phyloP scores from a whole-genome alignment of 345 rosid species.

The Dipteronia sinensis region DNA sequence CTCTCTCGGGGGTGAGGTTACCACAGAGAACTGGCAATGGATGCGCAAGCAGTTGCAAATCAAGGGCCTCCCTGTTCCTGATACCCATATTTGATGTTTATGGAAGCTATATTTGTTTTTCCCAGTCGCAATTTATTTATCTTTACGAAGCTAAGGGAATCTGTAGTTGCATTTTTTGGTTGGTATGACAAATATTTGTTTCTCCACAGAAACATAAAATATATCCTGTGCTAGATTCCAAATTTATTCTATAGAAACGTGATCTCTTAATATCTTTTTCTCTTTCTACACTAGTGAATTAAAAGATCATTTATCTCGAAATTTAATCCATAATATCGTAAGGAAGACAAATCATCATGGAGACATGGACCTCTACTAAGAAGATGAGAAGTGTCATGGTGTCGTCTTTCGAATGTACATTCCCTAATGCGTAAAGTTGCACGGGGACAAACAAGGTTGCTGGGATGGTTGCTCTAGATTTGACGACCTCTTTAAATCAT shows the following conservation, averaged over 20 bases:
- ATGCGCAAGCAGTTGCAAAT: conserved; percentile 84
- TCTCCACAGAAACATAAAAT: conserved; percentile 1
- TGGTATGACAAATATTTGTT: conserved; percentile 5
- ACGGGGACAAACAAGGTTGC: too few species aligned
- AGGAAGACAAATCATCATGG: too few species aligned
- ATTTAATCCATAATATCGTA: neutral
- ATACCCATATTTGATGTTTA: conserved; percentile 32
- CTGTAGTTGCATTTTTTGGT: conserved; percentile 36
- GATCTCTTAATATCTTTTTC: too few species aligned
- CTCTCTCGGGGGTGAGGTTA: conserved; percentile 89
- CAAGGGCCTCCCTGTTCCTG: conserved; percentile 63
- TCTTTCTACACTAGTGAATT: neutral
- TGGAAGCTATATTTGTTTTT: neutral
- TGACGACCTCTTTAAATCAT: too few species aligned
- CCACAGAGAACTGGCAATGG: conserved; percentile 91
- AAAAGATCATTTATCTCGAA: neutral
- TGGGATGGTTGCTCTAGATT: too few species aligned
- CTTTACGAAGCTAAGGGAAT: conserved; percentile 21
- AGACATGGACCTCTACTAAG: too few species aligned
- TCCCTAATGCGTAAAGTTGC: too few species aligned
- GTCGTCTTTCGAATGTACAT: too few species aligned
- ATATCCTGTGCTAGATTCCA: neutral
- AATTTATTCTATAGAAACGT: conserved; percentile 13
- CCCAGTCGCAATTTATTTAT: conserved; percentile 3
- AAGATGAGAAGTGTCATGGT: too few species aligned